A percentile compares a stretch with the other conserved stretches of the same genome.
Evolutionary conservation across 129 eudicot species (phyloP).

Genomic region (Rutidosis leptorrhynchoides): DNA sequence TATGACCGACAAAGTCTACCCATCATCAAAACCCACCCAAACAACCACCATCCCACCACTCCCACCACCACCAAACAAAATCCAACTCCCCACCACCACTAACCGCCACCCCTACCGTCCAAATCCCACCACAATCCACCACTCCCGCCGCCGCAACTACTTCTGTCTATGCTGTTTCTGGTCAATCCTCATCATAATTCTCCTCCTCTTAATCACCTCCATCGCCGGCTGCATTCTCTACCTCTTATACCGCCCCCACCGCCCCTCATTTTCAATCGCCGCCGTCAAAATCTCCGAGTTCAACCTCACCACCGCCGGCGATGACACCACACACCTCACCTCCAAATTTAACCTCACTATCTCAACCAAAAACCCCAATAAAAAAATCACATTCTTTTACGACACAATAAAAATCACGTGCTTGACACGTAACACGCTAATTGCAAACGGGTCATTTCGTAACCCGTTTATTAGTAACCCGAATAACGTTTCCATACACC

Average conservation of each 20-base stretch:
- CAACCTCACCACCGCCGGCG: constrained; percentile 59
- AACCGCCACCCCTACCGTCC: constrained; percentile 39
- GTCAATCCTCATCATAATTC: constrained; percentile 45
- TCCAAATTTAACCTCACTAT: constrained; percentile 67
- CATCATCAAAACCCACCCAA: constrained; percentile 63
- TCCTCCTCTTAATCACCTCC: constrained; percentile 58
- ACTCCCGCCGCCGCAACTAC: constrained; percentile 51
- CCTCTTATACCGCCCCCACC: constrained; percentile 82
- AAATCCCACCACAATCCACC: constrained; percentile 45
- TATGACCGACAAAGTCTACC: constrained; percentile 90
- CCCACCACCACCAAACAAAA: constrained; percentile 33
- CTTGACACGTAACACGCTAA: constrained; percentile 29
- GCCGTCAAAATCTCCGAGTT: constrained; percentile 53
- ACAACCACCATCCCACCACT: constrained; percentile 23
- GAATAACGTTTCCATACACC: constrained; percentile 39
- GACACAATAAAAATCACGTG: constrained; percentile 45
- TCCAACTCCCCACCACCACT: constrained; percentile 43
- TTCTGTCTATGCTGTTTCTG: constrained; percentile 71
- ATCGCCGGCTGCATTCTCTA: constrained; percentile 64
- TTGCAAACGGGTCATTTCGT: constrained; percentile 45
- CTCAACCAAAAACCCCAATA: constrained; percentile 75
- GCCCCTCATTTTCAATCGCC: constrained; percentile 68
- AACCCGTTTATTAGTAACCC: constrained; percentile 37
- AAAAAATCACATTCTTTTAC: constrained; percentile 43
- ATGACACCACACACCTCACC: constrained; percentile 63